These are phyloP conservation scores for Microcyclospora tardicrescens DNA, from an alignment of 2,329 filamentous ascomycete species.

Conservation along the genomic window DNA sequence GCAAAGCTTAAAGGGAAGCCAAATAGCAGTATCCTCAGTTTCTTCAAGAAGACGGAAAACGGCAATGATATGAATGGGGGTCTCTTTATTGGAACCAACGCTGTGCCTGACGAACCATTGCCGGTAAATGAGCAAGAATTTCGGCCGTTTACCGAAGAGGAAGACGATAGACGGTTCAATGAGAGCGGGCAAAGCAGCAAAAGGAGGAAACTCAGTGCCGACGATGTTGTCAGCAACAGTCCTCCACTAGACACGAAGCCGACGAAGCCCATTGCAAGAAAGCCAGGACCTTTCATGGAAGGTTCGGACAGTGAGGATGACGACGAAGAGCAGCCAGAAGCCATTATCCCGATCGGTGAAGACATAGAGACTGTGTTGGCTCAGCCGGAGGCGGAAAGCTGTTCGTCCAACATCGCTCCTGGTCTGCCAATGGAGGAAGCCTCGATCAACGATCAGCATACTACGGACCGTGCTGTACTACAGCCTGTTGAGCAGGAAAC, in stretches of 20 bases:
- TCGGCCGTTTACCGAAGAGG: not conserved
- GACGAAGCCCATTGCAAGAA: conserved; percentile 1
- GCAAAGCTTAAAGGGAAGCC: conserved; percentile 28
- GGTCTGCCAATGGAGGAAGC: not conserved
- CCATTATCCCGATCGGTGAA: conserved; percentile 10
- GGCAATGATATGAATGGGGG: conserved; percentile 17
- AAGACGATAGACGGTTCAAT: conserved; percentile 27
- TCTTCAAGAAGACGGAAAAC: conserved; percentile 40
- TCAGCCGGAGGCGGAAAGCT: not conserved
- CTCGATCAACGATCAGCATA: not conserved
- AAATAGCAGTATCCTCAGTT: conserved; percentile 41
- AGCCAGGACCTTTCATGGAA: conserved; percentile 53
- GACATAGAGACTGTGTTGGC: conserved; percentile 4
- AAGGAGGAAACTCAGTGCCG: conserved; percentile 29
- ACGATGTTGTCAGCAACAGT: conserved; percentile 14
- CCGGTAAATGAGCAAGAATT: conserved; percentile 1
- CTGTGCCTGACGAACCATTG: not conserved
- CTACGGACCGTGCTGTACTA: not conserved
- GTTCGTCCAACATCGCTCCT: not conserved
- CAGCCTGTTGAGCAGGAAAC: not conserved
- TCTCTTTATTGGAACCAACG: conserved; percentile 25
- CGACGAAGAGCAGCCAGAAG: conserved; percentile 15
- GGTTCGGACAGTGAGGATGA: conserved; percentile 52
- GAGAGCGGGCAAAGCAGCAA: conserved; percentile 31
- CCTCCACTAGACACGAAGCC: not conserved